Base-by-base conservation (phyloP, 2,329 filamentous ascomycete genomes). In the Exophiala phaeomuriformis region DNA sequence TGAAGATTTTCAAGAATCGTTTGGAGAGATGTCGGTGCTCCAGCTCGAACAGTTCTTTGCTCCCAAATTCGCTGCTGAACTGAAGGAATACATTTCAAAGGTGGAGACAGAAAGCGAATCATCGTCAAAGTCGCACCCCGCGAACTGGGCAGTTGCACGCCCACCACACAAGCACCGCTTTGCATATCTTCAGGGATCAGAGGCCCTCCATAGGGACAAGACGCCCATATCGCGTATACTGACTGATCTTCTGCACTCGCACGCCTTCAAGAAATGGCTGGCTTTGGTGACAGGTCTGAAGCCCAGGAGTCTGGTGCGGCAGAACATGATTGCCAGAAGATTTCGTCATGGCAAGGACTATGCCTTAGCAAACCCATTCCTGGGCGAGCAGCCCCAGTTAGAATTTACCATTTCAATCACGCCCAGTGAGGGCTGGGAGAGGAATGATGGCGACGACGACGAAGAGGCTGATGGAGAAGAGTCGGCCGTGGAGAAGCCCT, bases 161-260 rank as follows among this genome's bases (percentile, higher is more conserved):
- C 93, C 93, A 37, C 93, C 93, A 0, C 90, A 98, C 73, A 98
- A 98, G 74, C 90, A 96, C 67, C 87, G 90, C 9, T 98, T 86
- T 68, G 76, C 95, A 1, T 98, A 93, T 70, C 55, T 63, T 36
- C 55, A 59, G 19, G 53, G 54, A 6, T 49, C 51, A 69, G 52
- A 40, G 68, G 65, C 55, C 65, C 60, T 47, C 65, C 62, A 61
- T 69, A 54, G 60, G 42, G 69, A 74, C 47, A 80, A 79, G n/a
- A 55, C 53, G n/a, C 72, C 88, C 0, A 77, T 94, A 55, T 81
- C 84, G 51, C 88, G 94, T 67, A 76, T 98, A 5, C 71, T 96
- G 7, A 83, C 95, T 60, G 80, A 85, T 8, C 79, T 97, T 51
- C 77, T 98, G 12, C 90, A 93, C 0, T 95, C 89, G 55, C 77